A percentile compares a stretch with the other conserved stretches of the same genome.
These are phyloP conservation scores for Cytospora piceae DNA, from an alignment of 2,329 filamentous ascomycete genomes.

Conservation along the genomic window DNA sequence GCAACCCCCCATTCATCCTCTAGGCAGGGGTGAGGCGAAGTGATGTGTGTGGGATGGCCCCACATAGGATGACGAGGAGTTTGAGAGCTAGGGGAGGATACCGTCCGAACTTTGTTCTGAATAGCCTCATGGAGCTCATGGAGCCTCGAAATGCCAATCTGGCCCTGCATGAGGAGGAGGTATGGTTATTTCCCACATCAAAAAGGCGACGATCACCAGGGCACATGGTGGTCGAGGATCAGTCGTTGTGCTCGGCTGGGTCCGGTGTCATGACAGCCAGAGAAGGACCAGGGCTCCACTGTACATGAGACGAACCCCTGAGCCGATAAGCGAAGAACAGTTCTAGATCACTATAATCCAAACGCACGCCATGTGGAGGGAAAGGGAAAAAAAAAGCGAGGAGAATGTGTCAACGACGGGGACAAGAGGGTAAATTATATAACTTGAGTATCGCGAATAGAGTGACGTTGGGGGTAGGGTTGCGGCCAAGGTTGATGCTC, in stretches of 20 bases:
- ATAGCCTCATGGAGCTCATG: neutral
- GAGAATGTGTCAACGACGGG: neutral
- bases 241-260: neutral
- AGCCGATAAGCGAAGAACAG: slow-evolving; percentile 12
- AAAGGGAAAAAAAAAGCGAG: neutral
- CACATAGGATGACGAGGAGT: neutral
- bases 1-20: slow-evolving; percentile 7
- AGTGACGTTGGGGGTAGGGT: neutral
- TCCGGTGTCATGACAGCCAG: slow-evolving; percentile 3
- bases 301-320: slow-evolving; percentile 16
- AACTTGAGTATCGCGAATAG: neutral
- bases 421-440: neutral
- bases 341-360: slow-evolving; percentile 7
- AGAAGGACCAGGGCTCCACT: slow-evolving; percentile 21
- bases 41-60: neutral
- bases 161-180: neutral
- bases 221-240: slow-evolving; percentile 11
- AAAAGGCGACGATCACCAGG: slow-evolving; percentile 5
- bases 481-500: neutral
- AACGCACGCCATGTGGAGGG: slow-evolving; percentile 11
- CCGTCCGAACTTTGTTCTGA: neutral
- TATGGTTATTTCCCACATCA: neutral
- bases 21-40: slow-evolving; percentile 9
- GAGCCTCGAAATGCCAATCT: neutral
- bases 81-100: neutral